Evolutionary conservation across 352 stramenopile species (phyloP), one percentile per base, ranked within the genome.

Genomic region (Phytophthora kernoviae): DNA sequence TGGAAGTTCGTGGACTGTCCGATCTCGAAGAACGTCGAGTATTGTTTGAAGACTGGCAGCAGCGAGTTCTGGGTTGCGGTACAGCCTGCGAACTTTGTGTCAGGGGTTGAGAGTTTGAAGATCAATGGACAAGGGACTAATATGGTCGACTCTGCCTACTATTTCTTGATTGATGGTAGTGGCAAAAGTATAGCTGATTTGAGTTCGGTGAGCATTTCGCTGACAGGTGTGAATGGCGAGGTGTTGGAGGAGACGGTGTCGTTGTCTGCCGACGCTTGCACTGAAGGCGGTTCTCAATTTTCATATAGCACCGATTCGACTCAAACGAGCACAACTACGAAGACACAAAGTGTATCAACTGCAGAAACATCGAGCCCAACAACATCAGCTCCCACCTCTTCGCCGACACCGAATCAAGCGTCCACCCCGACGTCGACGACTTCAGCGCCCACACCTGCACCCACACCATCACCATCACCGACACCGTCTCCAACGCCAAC

Each of bases 1-100:
- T 86, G 77, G 77, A 64, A 65, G 27, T 86, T 84, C 36, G 74
- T 84, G 36, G 73, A 86, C 60, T 86, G 77, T 33, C 73, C 73
- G 1, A 56, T 75, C 21, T 43, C 48, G 33, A 51, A 66, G 40
- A 69, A 75, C 49, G 53, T 87, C 67, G 61, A 84, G 63, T 87
- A 77, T 54, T 87, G 77, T 56, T 63, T 87, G 48, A 84, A 84
- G 53, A 56, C 40, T 20, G 77, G 75, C 14, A 83, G 72, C 49
- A 84, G 82, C 52, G 37, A 51, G 30, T 80, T 78, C 39, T 87
- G 75, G 74, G 62, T 66, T 6, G 74, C 77, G 2, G 49, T 87
- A 44, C 77, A 87, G 55, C 77, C 77, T 2, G 68, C 77, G 21
- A 81, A 84, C 54, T 53, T 73, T n/a, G 49, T 71, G 26, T 49